Base-by-base conservation (phyloP, 371 early-diverging fungal genomes). In the Lichtheimia ornata region DNA sequence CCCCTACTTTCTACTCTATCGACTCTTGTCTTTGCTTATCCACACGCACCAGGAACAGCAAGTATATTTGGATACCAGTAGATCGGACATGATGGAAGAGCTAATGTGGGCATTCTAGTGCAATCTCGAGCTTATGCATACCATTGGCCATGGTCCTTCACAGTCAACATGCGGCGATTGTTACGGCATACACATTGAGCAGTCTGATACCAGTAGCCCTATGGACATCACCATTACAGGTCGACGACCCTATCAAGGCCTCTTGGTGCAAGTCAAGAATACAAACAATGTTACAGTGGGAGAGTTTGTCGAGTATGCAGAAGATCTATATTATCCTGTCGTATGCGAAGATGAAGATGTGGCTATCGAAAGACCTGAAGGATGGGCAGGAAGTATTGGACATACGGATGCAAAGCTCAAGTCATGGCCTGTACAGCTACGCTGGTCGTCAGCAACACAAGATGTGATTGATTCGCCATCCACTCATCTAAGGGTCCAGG, bases 11-110 rank as follows among this genome's bases (percentile, higher is more conserved):
- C 35, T 35, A 35, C 35, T 9, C 9, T 35, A 35, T 9, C 22
- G 2, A 18, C 30, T 17, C 12, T 41, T 20, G 56, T 47, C 18
- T 4, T 18, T 9, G 61, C 70, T 11, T 72, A 76, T 58, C 71
- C 80, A 6, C 71, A 76, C 58, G 68, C 74, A 35, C 80, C 80
- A 11, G 80, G 80, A 20, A 76, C 80, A 25, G 80, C 73, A 73
- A 70, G 73, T 70, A 40, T 20, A 28, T 5, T 45, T 9, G 2
- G 22, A 50, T 42, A 6, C 24, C 7, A 41, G 3, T 25, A 25
- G 40, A 20, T 42, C 17, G 13, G 17, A 25, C 22, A 41, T 3
- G n/a, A 53, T 11, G 41, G 14, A 45, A 50, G 15, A 9, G 49
- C 27, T 18, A 14, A 35, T 43, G 28, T 43, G 6, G 25, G 17